Percentiles rank a stretch among this genome's conserved stretches.
Evolutionary conservation across 768 basidiomycete genomes (phyloP).

Genomic region (Trametes cubensis): DNA sequence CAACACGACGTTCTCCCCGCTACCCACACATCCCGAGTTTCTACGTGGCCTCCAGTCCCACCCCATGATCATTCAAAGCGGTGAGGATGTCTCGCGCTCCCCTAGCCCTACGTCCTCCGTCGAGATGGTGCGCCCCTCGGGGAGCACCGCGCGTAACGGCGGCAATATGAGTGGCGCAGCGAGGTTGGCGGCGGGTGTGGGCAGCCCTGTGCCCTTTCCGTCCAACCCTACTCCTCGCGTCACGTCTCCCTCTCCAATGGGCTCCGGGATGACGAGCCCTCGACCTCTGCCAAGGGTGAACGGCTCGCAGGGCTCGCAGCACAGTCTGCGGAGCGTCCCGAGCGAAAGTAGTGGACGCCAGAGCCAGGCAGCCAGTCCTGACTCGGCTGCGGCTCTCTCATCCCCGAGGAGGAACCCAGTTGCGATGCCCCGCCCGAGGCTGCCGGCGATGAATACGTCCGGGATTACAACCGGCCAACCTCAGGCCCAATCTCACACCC

Average conservation of each 20-base stretch:
- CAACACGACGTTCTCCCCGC: conserved; percentile 14
- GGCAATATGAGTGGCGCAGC: not conserved
- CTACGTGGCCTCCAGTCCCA: conserved; percentile 19
- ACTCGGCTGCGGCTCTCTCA: conserved; percentile 20
- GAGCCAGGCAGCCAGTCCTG: conserved; percentile 12
- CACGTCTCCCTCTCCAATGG: conserved; percentile 12
- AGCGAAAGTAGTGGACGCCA: not conserved
- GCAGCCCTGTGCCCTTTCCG: conserved; percentile 20
- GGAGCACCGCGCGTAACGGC: not conserved
- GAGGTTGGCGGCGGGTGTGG: not conserved
- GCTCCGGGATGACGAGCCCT: conserved; percentile 10
- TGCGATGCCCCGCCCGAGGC: conserved; percentile 13
- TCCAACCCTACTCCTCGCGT: conserved; percentile 8
- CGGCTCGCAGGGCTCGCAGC: conserved; percentile 15
- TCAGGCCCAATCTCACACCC: no score
- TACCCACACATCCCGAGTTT: conserved; percentile 23
- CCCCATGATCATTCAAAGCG: conserved; percentile 21
- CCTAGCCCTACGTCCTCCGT: conserved; percentile 22
- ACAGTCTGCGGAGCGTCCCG: conserved; percentile 16
- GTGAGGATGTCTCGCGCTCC: not conserved
- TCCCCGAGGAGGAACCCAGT: conserved; percentile 8
- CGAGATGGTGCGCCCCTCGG: conserved; percentile 12
- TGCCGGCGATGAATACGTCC: conserved; percentile 10
- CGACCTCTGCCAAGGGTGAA: conserved; percentile 15
- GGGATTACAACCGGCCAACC: not conserved